Percentiles rank a stretch among this genome's conserved stretches.
Evolutionary conservation across 805 yeast species (phyloP).

Genomic region (Zygosaccharomyces rouxii): DNA sequence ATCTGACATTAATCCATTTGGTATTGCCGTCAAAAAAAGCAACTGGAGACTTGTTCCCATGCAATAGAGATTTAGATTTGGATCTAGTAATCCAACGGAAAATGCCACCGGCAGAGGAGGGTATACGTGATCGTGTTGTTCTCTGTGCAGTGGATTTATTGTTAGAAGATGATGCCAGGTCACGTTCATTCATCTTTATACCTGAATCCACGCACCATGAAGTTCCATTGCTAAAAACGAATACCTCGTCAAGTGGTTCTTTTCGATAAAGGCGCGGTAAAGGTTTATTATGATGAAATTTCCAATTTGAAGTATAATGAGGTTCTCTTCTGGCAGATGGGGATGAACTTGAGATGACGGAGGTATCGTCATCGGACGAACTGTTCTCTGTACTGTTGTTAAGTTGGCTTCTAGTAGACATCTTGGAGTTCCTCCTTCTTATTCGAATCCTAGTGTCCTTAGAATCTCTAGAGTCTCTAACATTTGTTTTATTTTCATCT

Average conservation of each 20-base stretch:
- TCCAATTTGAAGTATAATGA: slow-evolving; percentile 25
- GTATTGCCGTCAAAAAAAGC: slow-evolving; percentile 24
- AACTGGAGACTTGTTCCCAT: slow-evolving; percentile 13
- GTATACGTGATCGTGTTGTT: neutral
- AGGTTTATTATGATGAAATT: slow-evolving; percentile 24
- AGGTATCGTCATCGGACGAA: slow-evolving; percentile 6
- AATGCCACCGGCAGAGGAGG: slow-evolving; percentile 6
- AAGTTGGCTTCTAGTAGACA: slow-evolving; percentile 9
- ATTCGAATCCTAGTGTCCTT: slow-evolving; percentile 1
- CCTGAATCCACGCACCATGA: slow-evolving; percentile 29
- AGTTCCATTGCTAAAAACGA: slow-evolving; percentile 14
- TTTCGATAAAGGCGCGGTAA: slow-evolving; percentile 22
- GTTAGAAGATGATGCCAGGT: neutral
- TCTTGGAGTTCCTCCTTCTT: slow-evolving; percentile 6
- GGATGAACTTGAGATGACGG: slow-evolving; percentile 11
- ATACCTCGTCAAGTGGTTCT: slow-evolving; percentile 25
- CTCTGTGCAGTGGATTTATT: slow-evolving; percentile 2
- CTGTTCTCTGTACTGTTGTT: slow-evolving; percentile 6
- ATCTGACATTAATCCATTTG: slow-evolving; percentile 21
- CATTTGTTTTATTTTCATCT: slow-evolving; percentile 1
- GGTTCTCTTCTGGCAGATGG: slow-evolving; percentile 9
- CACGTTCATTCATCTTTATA: slow-evolving; percentile 14
- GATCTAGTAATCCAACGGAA: slow-evolving; percentile 24
- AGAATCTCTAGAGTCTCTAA: neutral
- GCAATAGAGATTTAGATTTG: slow-evolving; percentile 10